Conservation (phyloP, 2,329 filamentous ascomycete species). For the Pezicula radicicola region DNA sequence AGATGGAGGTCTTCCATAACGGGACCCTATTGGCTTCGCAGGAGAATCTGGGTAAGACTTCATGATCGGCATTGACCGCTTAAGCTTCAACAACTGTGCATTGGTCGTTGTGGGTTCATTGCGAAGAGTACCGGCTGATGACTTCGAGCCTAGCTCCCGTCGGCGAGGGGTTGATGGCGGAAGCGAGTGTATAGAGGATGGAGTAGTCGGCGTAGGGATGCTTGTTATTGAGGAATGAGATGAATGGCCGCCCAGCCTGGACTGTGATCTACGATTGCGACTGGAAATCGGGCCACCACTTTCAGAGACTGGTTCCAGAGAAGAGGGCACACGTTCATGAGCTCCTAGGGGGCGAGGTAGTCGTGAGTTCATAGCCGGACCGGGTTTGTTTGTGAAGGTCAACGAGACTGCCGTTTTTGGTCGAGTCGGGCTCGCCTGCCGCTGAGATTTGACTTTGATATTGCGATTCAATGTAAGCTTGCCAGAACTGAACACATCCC, state of each 20-base stretch:
- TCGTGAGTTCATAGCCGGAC: constrained; percentile 54
- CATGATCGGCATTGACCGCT: constrained; percentile 63
- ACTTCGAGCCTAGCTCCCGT: constrained; percentile 54
- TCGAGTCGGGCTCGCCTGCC: constrained; percentile 66
- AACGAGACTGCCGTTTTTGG: constrained; percentile 77
- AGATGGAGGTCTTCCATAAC: constrained; percentile 59
- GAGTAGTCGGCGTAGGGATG: constrained; percentile 57
- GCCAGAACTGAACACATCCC: constrained; percentile 73
- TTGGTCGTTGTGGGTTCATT: constrained; percentile 63
- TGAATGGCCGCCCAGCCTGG: constrained; percentile 65
- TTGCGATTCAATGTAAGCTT: constrained; percentile 89
- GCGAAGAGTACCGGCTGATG: constrained; percentile 51
- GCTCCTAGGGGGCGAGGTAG: constrained; percentile 71
- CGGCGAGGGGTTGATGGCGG: constrained; percentile 59
- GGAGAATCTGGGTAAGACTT: constrained; percentile 45
- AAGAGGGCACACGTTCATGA: constrained; percentile 69
- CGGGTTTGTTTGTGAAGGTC: constrained; percentile 84
- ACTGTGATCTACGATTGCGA: constrained; percentile 59
- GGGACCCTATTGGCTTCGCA: constrained; percentile 43
- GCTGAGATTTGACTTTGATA: constrained; percentile 76
- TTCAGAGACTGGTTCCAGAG: constrained; percentile 91
- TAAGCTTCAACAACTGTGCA: constrained; percentile 62
- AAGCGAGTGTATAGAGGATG: constrained; percentile 50
- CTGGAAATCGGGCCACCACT: constrained; percentile 70
- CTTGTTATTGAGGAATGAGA: constrained; percentile 66